phyloP scores from a whole-genome alignment of 148 eudicot genomes.

The Vaccinium macrocarpon region DNA sequence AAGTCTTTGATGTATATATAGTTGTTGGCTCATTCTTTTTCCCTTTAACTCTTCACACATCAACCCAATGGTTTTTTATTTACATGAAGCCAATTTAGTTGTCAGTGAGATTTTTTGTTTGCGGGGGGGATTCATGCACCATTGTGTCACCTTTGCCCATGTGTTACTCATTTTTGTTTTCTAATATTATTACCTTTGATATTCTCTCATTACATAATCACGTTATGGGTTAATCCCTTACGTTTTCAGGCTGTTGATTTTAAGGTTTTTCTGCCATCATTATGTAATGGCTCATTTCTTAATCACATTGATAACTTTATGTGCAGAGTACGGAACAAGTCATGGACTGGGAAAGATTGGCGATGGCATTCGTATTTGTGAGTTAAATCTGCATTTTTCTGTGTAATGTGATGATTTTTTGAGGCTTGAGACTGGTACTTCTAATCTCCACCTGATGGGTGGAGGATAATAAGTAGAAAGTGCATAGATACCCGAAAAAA shows the following conservation, averaged over 20 bases:
- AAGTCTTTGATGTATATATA: neutral
- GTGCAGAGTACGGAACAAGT: conserved; percentile 85
- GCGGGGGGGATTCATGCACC: neutral
- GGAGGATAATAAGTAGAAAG: too few species aligned
- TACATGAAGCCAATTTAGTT: neutral
- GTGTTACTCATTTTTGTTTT: neutral
- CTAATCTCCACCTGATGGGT: too few species aligned
- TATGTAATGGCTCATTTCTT: neutral
- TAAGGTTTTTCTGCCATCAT: neutral
- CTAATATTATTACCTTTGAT: neutral
- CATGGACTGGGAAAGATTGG: conserved; percentile 85
- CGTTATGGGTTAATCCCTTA: neutral
- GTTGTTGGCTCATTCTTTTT: neutral
- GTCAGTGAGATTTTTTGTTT: neutral
- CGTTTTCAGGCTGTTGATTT: neutral
- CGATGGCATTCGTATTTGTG: conserved; percentile 89
- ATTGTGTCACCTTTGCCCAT: neutral
- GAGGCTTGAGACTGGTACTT: neutral
- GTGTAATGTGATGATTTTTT: neutral
- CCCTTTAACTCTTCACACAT: conserved; percentile 4
- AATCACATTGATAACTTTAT: conserved; percentile 12
- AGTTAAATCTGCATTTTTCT: conserved; percentile 35
- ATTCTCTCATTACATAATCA: neutral
- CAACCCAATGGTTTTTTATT: neutral
- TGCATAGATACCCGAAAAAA: too few species aligned